Evolutionary conservation across 1,139 yeast species (phyloP).

Genomic region (Geotrichum restrictum): DNA sequence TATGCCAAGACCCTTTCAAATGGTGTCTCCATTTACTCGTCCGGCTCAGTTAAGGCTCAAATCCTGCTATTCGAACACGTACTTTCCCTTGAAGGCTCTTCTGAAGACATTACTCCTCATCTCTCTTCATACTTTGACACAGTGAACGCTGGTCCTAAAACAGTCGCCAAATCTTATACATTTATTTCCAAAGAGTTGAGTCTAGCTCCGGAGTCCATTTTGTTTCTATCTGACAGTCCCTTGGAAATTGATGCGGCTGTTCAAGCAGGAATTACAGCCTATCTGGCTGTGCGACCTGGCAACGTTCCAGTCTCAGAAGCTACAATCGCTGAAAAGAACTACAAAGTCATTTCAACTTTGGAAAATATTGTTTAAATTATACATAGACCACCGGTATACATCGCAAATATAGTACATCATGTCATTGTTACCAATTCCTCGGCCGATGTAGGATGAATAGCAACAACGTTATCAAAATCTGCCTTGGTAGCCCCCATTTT

Average conservation of each 20-base stretch:
- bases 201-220: slow-evolving; percentile 39
- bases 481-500: slow-evolving; percentile 92
- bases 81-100: slow-evolving; percentile 32
- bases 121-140: slow-evolving; percentile 79
- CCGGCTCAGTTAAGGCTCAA: slow-evolving; percentile 90
- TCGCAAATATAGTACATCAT: neutral
- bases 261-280: slow-evolving; percentile 57
- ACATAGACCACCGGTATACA: neutral
- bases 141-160: slow-evolving; percentile 74
- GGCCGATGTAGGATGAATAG: slow-evolving; percentile 96
- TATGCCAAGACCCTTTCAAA: slow-evolving; percentile 32
- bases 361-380: slow-evolving; percentile 10
- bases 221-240: slow-evolving; percentile 68
- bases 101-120: slow-evolving; percentile 50
- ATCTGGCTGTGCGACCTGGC: slow-evolving; percentile 69
- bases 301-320: slow-evolving; percentile 50
- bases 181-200: slow-evolving; percentile 53
- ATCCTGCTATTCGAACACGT: slow-evolving; percentile 69
- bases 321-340: slow-evolving; percentile 10
- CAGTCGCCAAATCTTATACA: slow-evolving; percentile 53
- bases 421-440: slow-evolving; percentile 80
- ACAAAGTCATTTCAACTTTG: slow-evolving; percentile 18
- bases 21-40: slow-evolving; percentile 69
- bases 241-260: slow-evolving; percentile 58
- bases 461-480: slow-evolving; percentile 91